Evolutionary conservation across 495 filamentous ascomycete species (phyloP), one percentile per base, ranked within the genome.

Genomic region (Ascobolus immersus): DNA sequence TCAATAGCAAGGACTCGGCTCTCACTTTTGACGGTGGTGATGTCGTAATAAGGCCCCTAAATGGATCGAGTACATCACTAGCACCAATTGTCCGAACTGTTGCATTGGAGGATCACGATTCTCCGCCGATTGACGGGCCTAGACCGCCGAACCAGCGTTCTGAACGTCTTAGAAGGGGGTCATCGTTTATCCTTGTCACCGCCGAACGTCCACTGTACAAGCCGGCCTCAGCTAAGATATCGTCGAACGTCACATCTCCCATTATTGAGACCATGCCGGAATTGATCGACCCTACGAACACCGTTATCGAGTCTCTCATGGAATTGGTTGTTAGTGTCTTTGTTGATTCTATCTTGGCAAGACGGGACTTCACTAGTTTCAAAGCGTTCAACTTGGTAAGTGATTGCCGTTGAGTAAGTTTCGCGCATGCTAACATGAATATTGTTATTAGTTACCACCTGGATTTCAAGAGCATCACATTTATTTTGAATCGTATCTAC

Each of bases 401-500:
- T 14, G 14, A 2, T n/a, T n/a, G 9, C 25, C 25, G 11, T 27
- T 27, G 11, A 27, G 25, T 6, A n/a, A 27, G 25, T 11, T 27
- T 27, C 14, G 11, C 25, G 2, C 25, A 2, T 27, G 23, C 19
- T 5, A 25, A 21, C 17, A 17, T 19, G 17, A n/a, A 34, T 10
- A 33, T 30, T 17, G 6, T 32, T 34, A 33, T 11, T n/a, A 29
- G 28, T 43, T 81, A 2, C 86, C 86, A 2, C 75, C 86, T 4
- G 80, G 84, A 2, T 90, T 84, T 45, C 64, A 79, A 44, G 84
- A 93, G 44, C 77, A 93, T 41, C 81, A 91, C 40, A 80, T 81
- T 4, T 84, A 77, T 48, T 92, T 94, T 44, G 77, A 82, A 49
- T 89, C 89, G 0, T 93, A 84, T 54, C 51, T 94, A 9, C 58